Evolutionary conservation across 164 flowering plant species (phyloP).

Genomic region (Buxus sempervirens): DNA sequence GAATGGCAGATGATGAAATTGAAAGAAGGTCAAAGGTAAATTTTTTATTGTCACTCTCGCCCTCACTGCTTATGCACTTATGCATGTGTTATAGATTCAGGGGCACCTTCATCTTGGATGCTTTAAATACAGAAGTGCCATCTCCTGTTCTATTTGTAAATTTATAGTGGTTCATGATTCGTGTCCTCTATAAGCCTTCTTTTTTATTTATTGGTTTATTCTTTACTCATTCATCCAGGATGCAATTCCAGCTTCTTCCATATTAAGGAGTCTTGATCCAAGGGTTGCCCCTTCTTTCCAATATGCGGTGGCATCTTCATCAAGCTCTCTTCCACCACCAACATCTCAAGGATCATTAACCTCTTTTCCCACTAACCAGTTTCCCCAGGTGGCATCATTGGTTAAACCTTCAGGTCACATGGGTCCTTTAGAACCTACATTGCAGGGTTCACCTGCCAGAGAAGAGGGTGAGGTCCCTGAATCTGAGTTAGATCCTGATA

Average conservation of each 20-base stretch:
- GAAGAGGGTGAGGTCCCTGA: conserved; percentile 99
- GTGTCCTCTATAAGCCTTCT: too few species aligned
- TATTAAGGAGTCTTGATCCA: conserved; percentile 45
- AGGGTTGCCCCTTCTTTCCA: conserved; percentile 31
- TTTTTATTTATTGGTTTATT: too few species aligned
- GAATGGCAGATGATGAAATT: conserved; percentile 82
- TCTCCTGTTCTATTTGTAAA: too few species aligned
- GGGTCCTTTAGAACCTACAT: conserved; percentile 47
- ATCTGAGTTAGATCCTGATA: conserved; percentile 98
- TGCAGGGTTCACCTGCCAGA: conserved; percentile 87
- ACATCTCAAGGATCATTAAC: conserved; percentile 37
- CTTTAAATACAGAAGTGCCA: too few species aligned
- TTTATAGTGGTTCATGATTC: too few species aligned
- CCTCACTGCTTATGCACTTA: not conserved
- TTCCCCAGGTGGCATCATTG: conserved; percentile 39
- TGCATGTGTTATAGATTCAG: not conserved
- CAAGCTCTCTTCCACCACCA: conserved; percentile 34
- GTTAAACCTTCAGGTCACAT: conserved; percentile 47
- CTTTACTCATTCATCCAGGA: conserved; percentile 47
- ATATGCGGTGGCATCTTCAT: conserved; percentile 37
- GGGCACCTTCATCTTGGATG: not conserved
- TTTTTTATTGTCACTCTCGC: not conserved
- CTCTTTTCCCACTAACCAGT: conserved; percentile 38
- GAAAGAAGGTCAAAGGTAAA: conserved; percentile 83
- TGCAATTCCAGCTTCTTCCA: conserved; percentile 48